A percentile compares a stretch with the other conserved stretches of the same genome.
phyloP scores from a whole-genome alignment of 257 asterid species.

The Solanum etuberosum region DNA sequence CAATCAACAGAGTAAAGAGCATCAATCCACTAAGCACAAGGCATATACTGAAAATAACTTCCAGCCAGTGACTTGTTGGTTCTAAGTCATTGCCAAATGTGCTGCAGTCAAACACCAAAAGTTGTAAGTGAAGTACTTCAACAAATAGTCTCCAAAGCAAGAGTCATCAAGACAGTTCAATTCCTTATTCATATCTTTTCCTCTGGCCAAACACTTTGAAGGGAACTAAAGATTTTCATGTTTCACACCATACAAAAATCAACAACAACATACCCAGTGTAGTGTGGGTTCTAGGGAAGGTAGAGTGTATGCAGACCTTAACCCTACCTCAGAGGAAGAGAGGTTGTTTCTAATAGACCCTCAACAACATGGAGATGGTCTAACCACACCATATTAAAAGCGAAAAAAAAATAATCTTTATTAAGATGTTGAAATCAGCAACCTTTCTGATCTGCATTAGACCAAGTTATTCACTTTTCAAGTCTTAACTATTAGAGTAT shows the following conservation, averaged over 20 bases:
- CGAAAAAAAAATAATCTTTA: background rate
- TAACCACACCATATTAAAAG: background rate
- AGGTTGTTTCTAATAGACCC: background rate
- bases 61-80: slow-evolving; percentile 82
- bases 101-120: slow-evolving; percentile 28
- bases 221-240: background rate
- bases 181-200: background rate
- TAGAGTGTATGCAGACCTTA: background rate
- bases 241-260: background rate
- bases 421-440: background rate
- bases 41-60: slow-evolving; percentile 72
- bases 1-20: slow-evolving; percentile 84
- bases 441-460: background rate
- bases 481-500: background rate
- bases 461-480: background rate
- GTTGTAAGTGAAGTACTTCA: background rate
- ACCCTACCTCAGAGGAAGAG: background rate
- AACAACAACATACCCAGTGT: background rate
- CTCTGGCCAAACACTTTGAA: background rate
- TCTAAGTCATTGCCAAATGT: slow-evolving; percentile 88
- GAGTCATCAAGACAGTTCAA: background rate
- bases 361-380: background rate
- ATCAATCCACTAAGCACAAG: slow-evolving; percentile 78
- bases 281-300: background rate
- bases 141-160: background rate